Evolutionary conservation across 257 asterid genomes (phyloP), one percentile per base, ranked within the genome.

Genomic region (Hygrophila difformis): DNA sequence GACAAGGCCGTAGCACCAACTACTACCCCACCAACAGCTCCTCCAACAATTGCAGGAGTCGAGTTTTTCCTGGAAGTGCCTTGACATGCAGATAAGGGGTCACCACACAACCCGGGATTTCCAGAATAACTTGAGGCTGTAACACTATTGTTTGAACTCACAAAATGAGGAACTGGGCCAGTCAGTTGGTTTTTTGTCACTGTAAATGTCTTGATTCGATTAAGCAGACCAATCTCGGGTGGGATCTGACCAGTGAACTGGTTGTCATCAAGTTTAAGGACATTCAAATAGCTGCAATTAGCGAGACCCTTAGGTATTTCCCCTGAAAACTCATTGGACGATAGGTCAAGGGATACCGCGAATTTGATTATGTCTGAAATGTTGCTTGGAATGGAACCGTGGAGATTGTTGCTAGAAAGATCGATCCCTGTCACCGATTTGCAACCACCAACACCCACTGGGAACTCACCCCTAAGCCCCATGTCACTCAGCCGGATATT

Each of bases 391-490:
- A 87, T 69, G 17, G 1, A 35, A 18, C 97, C 97, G 16, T 20
- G 20, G 24, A 87, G 48, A 1, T 35, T 35, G 74, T 87, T 87
- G 67, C 71, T 49, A 3, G 95, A 87, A 56, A 87, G 83, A 62
- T 87, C 92, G 42, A 87, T 68, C 49, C 88, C 81, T 1, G 92
- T 87, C 73, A 83, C 47, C 42, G 97, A 65, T 15, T 67, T 4
- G 55, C 97, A 87, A 10, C 53, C 41, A 4, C 19, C 6, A 16
- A 87, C 44, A 9, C 93, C 97, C 2, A 45, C 51, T 1, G 97
- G 97, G 64, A 84, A 87, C 59, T 49, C 72, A 6, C 97, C 97
- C 74, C 49, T 51, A 48, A 87, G 95, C 11, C 87, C 79, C 93
- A 84, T 83, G 62, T 61, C 69, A 0, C 70, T 20, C 39, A 87